These are phyloP conservation scores for Chrysoporthe puriensis DNA, from an alignment of 2,329 filamentous ascomycete genomes.

Conservation along the genomic window DNA sequence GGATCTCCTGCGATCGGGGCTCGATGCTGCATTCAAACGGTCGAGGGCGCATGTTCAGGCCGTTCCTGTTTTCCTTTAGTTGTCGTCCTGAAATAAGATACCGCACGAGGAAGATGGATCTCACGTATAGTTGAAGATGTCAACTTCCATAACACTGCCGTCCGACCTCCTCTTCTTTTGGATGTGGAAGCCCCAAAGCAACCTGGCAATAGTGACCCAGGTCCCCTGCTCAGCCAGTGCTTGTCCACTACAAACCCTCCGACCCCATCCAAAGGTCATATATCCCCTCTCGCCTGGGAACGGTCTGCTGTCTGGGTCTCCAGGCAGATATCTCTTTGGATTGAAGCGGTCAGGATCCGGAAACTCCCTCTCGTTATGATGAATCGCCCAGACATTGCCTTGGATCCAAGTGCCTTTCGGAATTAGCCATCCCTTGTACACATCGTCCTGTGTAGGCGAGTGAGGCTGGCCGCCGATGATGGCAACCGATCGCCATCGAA, in stretches of 20 bases:
- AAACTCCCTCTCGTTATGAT: conserved; percentile 51
- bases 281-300: conserved; percentile 55
- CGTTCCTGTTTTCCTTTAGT: conserved; percentile 45
- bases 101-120: conserved; percentile 32
- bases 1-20: conserved; percentile 52
- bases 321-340: conserved; percentile 46
- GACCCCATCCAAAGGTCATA: conserved; percentile 62
- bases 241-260: conserved; percentile 57
- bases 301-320: conserved; percentile 43
- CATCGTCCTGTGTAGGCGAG: conserved; percentile 50
- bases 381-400: conserved; percentile 55
- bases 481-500: conserved; percentile 59
- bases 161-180: conserved; percentile 40
- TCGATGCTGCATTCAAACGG: conserved; percentile 58
- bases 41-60: conserved; percentile 61
- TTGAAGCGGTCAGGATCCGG: conserved; percentile 50
- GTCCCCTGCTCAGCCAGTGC: conserved; percentile 62
- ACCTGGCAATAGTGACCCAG: conserved; percentile 59
- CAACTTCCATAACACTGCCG: conserved; percentile 54
- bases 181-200: conserved; percentile 62
- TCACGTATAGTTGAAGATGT: conserved; percentile 61
- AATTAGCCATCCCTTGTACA: conserved; percentile 53
- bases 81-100: background rate
- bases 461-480: conserved; percentile 56
- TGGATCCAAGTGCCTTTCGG: conserved; percentile 54